Conservation (phyloP, 805 yeast genomes). For the Starmera pachycereana region DNA sequence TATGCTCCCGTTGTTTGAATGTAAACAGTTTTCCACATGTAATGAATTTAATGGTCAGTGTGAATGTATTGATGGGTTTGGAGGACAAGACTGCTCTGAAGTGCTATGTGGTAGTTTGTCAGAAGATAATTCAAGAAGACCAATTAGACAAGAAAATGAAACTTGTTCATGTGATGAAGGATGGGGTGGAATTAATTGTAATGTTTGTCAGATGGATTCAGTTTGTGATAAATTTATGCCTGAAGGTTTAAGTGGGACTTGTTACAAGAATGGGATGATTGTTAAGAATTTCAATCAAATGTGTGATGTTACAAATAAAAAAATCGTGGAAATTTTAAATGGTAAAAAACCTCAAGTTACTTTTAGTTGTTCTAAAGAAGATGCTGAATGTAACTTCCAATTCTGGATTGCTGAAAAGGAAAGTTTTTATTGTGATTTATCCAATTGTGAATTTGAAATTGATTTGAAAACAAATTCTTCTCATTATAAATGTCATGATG, state of each 20-base stretch:
- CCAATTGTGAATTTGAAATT: conserved; percentile 59
- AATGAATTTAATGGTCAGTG: conserved; percentile 84
- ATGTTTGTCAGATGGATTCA: conserved; percentile 60
- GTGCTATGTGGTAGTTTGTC: conserved; percentile 81
- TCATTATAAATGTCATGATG: conserved; percentile 65
- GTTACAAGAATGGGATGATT: conserved; percentile 76
- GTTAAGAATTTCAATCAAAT: conserved; percentile 77
- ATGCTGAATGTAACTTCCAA: conserved; percentile 72
- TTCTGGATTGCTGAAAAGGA: conserved; percentile 92
- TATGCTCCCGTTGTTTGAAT: conserved; percentile 79
- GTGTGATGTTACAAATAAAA: conserved; percentile 90
- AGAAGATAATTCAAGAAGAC: conserved; percentile 52
- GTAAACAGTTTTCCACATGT: conserved; percentile 86
- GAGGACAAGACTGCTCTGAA: conserved; percentile 83
- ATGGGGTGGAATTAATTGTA: conserved; percentile 94
- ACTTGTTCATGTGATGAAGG: conserved; percentile 72
- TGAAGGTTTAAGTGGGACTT: conserved; percentile 73
- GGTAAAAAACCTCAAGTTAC: conserved; percentile 89
- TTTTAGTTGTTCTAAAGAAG: conserved; percentile 69
- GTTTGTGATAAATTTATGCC: conserved; percentile 88
- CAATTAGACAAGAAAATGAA: conserved; percentile 34
- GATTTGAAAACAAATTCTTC: conserved; percentile 57
- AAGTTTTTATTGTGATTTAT: conserved; percentile 81
- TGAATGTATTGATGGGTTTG: conserved; percentile 87
- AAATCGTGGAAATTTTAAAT: conserved; percentile 67